Conservation (phyloP, 192 early-diverging fungal species). For the Globomyces pollinis-pini region DNA sequence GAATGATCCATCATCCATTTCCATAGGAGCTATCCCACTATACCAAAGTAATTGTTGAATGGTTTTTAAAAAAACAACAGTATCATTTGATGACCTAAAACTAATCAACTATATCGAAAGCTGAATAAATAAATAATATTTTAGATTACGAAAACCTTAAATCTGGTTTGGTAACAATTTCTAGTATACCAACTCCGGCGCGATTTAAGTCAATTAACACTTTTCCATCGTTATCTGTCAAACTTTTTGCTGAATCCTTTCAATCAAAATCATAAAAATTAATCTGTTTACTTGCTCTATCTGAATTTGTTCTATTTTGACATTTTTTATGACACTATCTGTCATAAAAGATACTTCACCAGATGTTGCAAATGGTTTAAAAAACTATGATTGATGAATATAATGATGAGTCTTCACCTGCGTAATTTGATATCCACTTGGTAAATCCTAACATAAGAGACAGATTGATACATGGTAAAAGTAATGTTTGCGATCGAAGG, state of each 20-base stretch:
- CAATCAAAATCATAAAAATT: not conserved
- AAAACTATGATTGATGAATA: too few relatives aligned
- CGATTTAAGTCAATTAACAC: conserved; percentile 78
- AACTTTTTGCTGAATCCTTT: conserved; percentile 78
- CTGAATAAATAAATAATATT: not conserved
- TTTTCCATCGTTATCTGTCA: conserved; percentile 46
- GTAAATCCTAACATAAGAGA: too few relatives aligned
- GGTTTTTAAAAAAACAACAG: conserved; percentile 67
- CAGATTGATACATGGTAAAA: too few relatives aligned
- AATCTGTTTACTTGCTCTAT: conserved; percentile 66
- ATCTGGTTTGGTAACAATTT: conserved; percentile 88
- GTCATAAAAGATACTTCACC: conserved; percentile 52
- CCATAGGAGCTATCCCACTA: conserved; percentile 61
- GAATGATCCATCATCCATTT: conserved; percentile 86
- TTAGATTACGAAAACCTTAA: conserved; percentile 48
- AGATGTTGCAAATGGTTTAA: conserved; percentile 67
- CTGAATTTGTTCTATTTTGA: conserved; percentile 80
- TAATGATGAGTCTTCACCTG: too few relatives aligned
- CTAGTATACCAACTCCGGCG: conserved; percentile 77
- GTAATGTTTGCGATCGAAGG: conserved; percentile 94
- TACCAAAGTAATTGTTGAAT: conserved; percentile 66
- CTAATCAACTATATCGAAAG: not conserved
- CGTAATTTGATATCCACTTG: conserved; percentile 92
- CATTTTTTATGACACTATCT: conserved; percentile 51
- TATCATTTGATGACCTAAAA: conserved; percentile 65